Base-by-base conservation (phyloP, 73 alveolate species). In the Paramecium pentaurelia region DNA sequence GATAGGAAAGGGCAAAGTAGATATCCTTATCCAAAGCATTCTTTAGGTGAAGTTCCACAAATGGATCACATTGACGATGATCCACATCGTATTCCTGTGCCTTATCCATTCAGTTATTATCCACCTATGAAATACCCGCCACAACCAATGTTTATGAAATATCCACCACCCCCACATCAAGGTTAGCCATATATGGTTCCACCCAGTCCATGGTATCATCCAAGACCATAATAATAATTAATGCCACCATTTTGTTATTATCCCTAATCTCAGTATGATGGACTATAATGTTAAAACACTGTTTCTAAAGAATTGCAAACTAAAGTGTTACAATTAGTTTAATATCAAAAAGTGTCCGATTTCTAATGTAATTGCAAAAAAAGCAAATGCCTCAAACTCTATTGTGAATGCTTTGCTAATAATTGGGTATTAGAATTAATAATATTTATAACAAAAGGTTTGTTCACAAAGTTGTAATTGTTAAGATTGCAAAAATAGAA, bases 371-470 rank as follows among this genome's bases (percentile, higher is more conserved):
- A 88, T 42, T 88, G 94, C 10, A 58, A 70, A 32, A 88, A 70
- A 36, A 88, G 92, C 38, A 88, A 88, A 58, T 88, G 94, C 16
- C 40, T 88, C 27, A 88, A 88, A 42, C 49, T 88, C 16, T 88
- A 88, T 70, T 88, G 94, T 25, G 94, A 88, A 42, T 88, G 94
- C 49, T 88, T 88, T 77, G 94, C 94, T 16, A 73, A 73, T 73
- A 73, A 73, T 73, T 73, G 87, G 87, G 87, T 73, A 73, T 22
- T 6, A 14, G 38, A 9, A 12, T 32, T 30, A 7, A 14, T 12
- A 68, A 5, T 25, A 32, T 32, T 12, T 6, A 47, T 44, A 34
- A 30, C 14, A 4, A 10, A 27, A 60, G 92, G 77, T 64, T 20
- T 88, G 94, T 71, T 49, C 92, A 8, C 68, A 88, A 40, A 54